Percentiles rank a stretch among this genome's conserved stretches.
Conservation (phyloP, 495 filamentous ascomycete genomes). For the Trichoderma gamsii region DNA sequence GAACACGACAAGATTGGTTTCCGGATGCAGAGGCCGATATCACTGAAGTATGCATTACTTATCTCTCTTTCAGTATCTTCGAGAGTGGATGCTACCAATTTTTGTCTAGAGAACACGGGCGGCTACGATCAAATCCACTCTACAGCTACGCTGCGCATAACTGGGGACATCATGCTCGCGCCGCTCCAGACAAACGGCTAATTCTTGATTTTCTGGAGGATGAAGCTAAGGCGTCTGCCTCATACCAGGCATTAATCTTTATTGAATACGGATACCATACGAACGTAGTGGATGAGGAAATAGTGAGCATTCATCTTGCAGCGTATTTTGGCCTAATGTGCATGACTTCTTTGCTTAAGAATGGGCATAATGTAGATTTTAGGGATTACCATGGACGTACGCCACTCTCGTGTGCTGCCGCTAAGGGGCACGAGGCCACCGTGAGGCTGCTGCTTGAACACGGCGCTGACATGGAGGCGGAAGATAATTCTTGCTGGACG, state of each 20-base stretch:
- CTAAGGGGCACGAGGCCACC: neutral
- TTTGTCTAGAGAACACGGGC: neutral
- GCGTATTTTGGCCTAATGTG: neutral
- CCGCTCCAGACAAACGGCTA: neutral
- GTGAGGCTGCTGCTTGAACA: neutral
- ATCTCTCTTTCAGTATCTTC: conserved; percentile 30
- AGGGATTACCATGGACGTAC: neutral
- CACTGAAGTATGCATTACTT: conserved; percentile 36
- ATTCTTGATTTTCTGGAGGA: conserved; percentile 22
- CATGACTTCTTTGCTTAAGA: conserved; percentile 19
- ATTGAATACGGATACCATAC: too few species aligned
- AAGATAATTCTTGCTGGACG: neutral
- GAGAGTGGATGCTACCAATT: neutral
- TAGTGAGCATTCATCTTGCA: neutral
- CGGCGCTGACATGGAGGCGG: conserved; percentile 13
- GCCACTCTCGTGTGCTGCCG: too few species aligned
- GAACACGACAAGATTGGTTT: conserved; percentile 30
- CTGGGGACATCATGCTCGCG: conserved; percentile 41
- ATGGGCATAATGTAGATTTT: neutral
- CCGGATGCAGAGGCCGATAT: conserved; percentile 32
- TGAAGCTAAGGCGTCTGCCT: conserved; percentile 20
- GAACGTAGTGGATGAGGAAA: neutral
- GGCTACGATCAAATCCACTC: conserved; percentile 29
- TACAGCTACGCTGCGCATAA: conserved; percentile 37
- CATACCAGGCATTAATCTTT: conserved; percentile 16